Evolutionary conservation across 2,329 filamentous ascomycete genomes (phyloP), one percentile per base, ranked within the genome.

Genomic region (Fusarium illudens): DNA sequence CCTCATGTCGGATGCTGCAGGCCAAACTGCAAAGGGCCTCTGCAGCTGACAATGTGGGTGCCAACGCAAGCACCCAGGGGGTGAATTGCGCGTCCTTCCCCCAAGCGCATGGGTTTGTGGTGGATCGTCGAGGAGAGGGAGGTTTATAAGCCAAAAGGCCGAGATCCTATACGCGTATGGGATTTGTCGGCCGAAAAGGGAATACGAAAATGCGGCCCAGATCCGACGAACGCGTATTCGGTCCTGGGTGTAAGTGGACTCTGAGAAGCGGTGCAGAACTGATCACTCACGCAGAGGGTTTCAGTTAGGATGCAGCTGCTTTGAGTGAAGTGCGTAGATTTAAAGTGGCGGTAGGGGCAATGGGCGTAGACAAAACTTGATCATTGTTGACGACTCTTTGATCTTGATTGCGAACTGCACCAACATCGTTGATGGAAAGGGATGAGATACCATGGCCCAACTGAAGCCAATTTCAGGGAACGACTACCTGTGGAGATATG

Each of bases 211-310:
- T 66, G 54, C 52, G 19, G 17, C 11, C 2, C 34, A 48, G 20
- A 51, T 48, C 48, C 64, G 67, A 71, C 33, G 49, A 59, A 63
- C 68, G 64, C 67, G 68, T 71, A 68, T 70, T 55, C 33, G 49
- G 30, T 4, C 19, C 0, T 4, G 2, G 29, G 15, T 55, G 17
- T 39, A 32, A 30, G 30, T 29, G 27, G 30, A 32, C 44, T 20
- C 13, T 4, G 19, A 49, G 12, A 32, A 15, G 19, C 44, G 11
- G 44, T 30, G 17, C 17, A 49, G 29, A 20, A 49, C 44, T 32
- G 27, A 49, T 32, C 44, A 32, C 13, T 29, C n/a, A 32, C 44
- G 19, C n/a, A 19, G 20, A 49, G 19, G n/a, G 27, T 49, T 49
- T 49, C 44, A 32, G 44, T 20, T 12, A 10, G 44, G 5, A 32